Evolutionary conservation across 1,284 basidiomycete genomes (phyloP), one percentile per base, ranked within the genome.

Genomic region (Marasmius oreades): DNA sequence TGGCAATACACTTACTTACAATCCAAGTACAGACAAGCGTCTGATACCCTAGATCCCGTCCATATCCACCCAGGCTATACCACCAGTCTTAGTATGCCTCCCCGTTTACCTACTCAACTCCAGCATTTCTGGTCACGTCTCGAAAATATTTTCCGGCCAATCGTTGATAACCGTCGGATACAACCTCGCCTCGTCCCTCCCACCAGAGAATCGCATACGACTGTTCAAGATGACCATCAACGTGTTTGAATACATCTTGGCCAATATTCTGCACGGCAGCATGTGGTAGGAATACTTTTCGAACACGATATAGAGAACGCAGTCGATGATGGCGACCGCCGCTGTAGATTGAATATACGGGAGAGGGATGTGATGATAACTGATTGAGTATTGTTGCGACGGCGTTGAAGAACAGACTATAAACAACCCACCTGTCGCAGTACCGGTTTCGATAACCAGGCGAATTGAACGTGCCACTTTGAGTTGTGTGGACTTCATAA

Each of bases 301-400:
- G 26, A 53, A 23, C 2, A 8, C 52, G 5, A 45, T n/a, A 34
- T 26, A 45, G 5, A 53, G 51, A 14, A 28, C 31, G 10, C 34
- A 52, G 23, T 57, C 55, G 20, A 57, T 42, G 33, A 57, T 47
- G 31, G 55, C 55, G 11, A 57, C 51, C 8, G 51, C 28, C 26
- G 51, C 51, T 52, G 22, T 12, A 52, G 10, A 31, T 31, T 10
- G 10, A 31, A 31, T n/a, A n/a, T n/a, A n/a, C n/a, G n/a, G n/a
- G n/a, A n/a, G n/a, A n/a, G n/a, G n/a, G n/a, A n/a, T n/a, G n/a
- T n/a, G n/a, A n/a, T n/a, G n/a, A n/a, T n/a, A n/a, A n/a, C n/a
- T n/a, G n/a, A n/a, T n/a, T n/a, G n/a, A n/a, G n/a, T n/a, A n/a
- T n/a, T n/a, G n/a, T n/a, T n/a, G n/a, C n/a, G n/a, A n/a, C n/a